Evolutionary conservation across 2,329 filamentous ascomycete species (phyloP).

Genomic region (Basipetospora sp.): DNA sequence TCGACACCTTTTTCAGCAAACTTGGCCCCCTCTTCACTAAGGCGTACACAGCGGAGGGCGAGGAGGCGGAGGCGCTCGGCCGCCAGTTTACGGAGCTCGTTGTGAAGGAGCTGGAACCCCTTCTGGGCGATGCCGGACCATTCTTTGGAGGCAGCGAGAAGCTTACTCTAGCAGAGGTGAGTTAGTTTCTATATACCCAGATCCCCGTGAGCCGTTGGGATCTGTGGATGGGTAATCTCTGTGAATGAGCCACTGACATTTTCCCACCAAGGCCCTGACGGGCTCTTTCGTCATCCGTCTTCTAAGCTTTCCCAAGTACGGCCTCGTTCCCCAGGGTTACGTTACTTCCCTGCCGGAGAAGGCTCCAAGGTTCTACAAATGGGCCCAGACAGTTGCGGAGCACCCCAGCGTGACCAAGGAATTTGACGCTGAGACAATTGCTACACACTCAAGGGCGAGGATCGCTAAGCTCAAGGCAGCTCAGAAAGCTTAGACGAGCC

Average conservation of each 20-base stretch:
- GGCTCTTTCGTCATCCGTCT: conserved; percentile 54
- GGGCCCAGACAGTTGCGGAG: conserved; percentile 44
- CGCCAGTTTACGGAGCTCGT: conserved; percentile 40
- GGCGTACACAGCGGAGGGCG: conserved; percentile 29
- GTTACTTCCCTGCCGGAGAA: conserved; percentile 31
- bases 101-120: conserved; percentile 58
- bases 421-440: conserved; percentile 2
- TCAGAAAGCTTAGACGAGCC: background rate
- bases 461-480: conserved; percentile 1
- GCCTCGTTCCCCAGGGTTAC: conserved; percentile 35
- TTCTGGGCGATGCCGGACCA: conserved; percentile 40
- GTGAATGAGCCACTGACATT: conserved; percentile 4
- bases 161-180: conserved; percentile 61
- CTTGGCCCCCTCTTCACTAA: conserved; percentile 33
- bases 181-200: conserved; percentile 10
- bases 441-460: conserved; percentile 8
- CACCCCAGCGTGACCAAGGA: conserved; percentile 46
- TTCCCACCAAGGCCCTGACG: conserved; percentile 34
- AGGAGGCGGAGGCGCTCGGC: conserved; percentile 31
- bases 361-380: conserved; percentile 53
- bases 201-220: background rate
- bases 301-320: conserved; percentile 37
- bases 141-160: conserved; percentile 51
- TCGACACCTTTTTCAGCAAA: conserved; percentile 54
- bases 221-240: too few relatives aligned